Conservation (phyloP, 2,329 filamentous ascomycete genomes). For the Venturia aucupariae region DNA sequence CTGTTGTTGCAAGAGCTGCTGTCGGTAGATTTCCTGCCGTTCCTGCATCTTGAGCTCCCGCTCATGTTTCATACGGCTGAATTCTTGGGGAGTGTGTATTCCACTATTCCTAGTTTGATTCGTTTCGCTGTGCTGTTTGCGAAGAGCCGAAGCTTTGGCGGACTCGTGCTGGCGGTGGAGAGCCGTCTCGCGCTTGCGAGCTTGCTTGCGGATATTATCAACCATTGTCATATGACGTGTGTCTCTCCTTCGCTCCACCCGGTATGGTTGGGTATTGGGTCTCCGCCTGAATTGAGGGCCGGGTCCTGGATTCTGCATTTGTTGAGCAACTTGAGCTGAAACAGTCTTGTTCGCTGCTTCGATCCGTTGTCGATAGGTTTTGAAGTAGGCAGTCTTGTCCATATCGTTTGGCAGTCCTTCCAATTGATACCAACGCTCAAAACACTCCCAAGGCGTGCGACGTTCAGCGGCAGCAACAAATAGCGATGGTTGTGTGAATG, state of each 20-base stretch:
- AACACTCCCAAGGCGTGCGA: constrained; percentile 95
- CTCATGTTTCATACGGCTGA: constrained; percentile 81
- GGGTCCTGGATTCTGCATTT: constrained; percentile 18
- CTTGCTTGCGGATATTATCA: constrained; percentile 89
- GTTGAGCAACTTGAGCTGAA: constrained; percentile 36
- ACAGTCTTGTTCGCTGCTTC: constrained; percentile 54
- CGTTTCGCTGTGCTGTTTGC: constrained; percentile 62
- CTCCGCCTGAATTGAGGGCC: constrained; percentile 53
- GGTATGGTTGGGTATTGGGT: constrained; percentile 69
- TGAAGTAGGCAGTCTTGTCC: constrained; percentile 93
- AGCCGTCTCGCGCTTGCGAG: constrained; percentile 82
- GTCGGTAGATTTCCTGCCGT: constrained; percentile 50
- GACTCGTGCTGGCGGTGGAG: constrained; percentile 79
- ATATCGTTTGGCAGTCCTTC: constrained; percentile 89
- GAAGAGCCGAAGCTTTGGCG: constrained; percentile 59
- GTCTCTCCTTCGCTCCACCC: constrained; percentile 78
- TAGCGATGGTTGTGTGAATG: constrained; percentile 50
- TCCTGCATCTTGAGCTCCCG: constrained; percentile 61
- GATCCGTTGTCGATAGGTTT: constrained; percentile 55
- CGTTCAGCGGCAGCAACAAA: constrained; percentile 82
- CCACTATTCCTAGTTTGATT: constrained; percentile 47
- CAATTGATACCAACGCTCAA: constrained; percentile 88
- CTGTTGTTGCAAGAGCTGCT: constrained; percentile 49
- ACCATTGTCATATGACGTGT: constrained; percentile 82
- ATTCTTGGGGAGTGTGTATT: constrained; percentile 75